A percentile compares a stretch with the other conserved stretches of the same genome.
Evolutionary conservation across 371 early-diverging fungal species (phyloP).

Genomic region (Saksenaea oblongispora): DNA sequence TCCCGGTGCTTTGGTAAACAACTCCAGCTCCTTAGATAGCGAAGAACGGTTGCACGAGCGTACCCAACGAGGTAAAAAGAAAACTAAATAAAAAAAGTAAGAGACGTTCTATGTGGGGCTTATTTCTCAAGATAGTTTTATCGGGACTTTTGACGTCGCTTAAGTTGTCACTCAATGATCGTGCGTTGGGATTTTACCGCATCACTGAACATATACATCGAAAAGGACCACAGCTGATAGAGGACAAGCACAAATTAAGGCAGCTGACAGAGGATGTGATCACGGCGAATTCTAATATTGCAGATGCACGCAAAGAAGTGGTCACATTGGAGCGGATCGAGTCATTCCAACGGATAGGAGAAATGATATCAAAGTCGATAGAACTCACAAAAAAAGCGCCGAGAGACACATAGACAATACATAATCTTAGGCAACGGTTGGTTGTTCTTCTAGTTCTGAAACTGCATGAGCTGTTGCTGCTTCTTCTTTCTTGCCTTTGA

Average conservation of each 20-base stretch:
- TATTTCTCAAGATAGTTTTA: slow-evolving; percentile 7
- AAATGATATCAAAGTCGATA: slow-evolving; percentile 33
- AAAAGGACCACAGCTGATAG: slow-evolving; percentile 36
- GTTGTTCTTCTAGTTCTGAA: not conserved
- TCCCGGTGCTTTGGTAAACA: not conserved
- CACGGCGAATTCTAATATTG: slow-evolving; percentile 32
- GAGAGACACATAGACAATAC: not conserved
- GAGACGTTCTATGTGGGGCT: not conserved
- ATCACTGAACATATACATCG: slow-evolving; percentile 42
- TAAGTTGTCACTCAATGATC: slow-evolving; percentile 32
- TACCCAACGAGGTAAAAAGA: slow-evolving; percentile 3
- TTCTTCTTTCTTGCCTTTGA: not conserved
- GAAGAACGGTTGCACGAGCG: not conserved
- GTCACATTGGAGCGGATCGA: slow-evolving; percentile 31
- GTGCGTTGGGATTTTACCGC: slow-evolving; percentile 35
- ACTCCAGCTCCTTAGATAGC: not conserved
- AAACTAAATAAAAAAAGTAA: not conserved
- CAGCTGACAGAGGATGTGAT: slow-evolving; percentile 16
- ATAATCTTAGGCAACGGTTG: not conserved
- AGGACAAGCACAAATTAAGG: slow-evolving; percentile 17
- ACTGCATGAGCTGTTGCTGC: not conserved
- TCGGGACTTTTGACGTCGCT: slow-evolving; percentile 12
- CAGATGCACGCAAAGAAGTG: slow-evolving; percentile 34
- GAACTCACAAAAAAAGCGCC: slow-evolving; percentile 11
- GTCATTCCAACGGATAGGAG: slow-evolving; percentile 29